Conservation (phyloP, 176 grass and related monocot genomes). For the Oryza australiensis region DNA sequence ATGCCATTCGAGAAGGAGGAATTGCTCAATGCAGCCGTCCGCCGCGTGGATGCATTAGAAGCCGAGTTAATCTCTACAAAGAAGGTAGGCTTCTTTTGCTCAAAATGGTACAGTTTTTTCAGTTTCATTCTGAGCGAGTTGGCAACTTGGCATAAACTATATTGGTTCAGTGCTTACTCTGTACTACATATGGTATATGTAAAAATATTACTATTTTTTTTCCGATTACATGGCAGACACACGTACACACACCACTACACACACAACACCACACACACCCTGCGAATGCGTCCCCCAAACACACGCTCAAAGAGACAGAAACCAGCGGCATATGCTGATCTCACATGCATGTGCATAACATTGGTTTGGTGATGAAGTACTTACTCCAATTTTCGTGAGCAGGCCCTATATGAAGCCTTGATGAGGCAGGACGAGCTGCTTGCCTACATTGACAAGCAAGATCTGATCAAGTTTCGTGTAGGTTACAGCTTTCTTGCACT, state of each 20-base stretch:
- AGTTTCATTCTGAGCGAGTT: background rate
- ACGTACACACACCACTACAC: too few relatives aligned
- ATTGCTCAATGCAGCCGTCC: slow-evolving; percentile 81
- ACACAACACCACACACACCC: too few relatives aligned
- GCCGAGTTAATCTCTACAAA: slow-evolving; percentile 96
- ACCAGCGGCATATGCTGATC: too few relatives aligned
- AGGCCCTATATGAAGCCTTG: slow-evolving; percentile 88
- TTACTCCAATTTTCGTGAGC: slow-evolving; percentile 1
- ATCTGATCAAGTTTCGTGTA: slow-evolving; percentile 82
- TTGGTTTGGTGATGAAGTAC: background rate
- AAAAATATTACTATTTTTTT: background rate
- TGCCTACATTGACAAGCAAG: slow-evolving; percentile 87
- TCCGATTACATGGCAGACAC: too few relatives aligned
- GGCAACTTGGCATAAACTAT: background rate
- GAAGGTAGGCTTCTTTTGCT: slow-evolving; percentile 59
- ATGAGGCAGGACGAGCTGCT: slow-evolving; percentile 95
- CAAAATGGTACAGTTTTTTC: background rate
- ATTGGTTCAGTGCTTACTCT: background rate
- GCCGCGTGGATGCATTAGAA: slow-evolving; percentile 91
- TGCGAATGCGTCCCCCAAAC: too few relatives aligned
- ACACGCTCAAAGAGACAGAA: too few relatives aligned
- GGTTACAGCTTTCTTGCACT: slow-evolving; percentile 11
- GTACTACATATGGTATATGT: background rate
- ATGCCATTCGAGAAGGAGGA: slow-evolving; percentile 97
- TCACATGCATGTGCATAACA: too few relatives aligned